phyloP scores from a whole-genome alignment of 208 protist species.

The Willaertia magna region DNA sequence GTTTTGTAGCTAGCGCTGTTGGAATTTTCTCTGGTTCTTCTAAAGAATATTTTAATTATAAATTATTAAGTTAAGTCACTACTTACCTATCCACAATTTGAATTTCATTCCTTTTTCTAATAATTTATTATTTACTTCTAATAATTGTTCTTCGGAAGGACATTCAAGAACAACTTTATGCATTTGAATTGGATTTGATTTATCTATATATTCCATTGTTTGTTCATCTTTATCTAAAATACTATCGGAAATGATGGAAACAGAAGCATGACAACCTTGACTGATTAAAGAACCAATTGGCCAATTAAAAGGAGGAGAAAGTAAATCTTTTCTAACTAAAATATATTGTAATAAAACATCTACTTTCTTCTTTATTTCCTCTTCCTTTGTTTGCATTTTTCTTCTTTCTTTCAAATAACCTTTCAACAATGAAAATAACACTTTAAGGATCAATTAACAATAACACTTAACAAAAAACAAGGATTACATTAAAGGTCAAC shows the following conservation, averaged over 20 bases:
- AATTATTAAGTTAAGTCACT: too few relatives aligned
- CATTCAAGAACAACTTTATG: background rate
- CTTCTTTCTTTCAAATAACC: too few relatives aligned
- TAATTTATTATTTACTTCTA: background rate
- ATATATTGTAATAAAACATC: background rate
- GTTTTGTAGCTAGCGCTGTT: slow-evolving; percentile 15
- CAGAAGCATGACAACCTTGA: background rate
- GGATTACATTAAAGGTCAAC: too few relatives aligned
- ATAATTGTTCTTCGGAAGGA: slow-evolving; percentile 14
- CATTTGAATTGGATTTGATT: background rate
- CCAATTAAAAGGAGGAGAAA: background rate
- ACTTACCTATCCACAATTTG: slow-evolving; percentile 18
- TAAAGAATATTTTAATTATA: too few relatives aligned
- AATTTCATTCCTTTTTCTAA: background rate
- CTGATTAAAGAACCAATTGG: background rate
- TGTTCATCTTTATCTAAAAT: background rate
- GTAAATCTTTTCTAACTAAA: background rate
- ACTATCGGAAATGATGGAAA: background rate
- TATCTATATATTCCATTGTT: background rate
- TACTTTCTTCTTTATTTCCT: too few relatives aligned
- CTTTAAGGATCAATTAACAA: too few relatives aligned
- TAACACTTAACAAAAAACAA: too few relatives aligned
- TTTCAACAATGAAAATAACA: too few relatives aligned
- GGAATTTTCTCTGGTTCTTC: slow-evolving; percentile 21
- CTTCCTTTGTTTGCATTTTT: too few relatives aligned